A percentile compares a stretch with the other conserved stretches of the same genome.
Conservation (phyloP, 2,329 filamentous ascomycete species). For the Emergomyces orientalis region DNA sequence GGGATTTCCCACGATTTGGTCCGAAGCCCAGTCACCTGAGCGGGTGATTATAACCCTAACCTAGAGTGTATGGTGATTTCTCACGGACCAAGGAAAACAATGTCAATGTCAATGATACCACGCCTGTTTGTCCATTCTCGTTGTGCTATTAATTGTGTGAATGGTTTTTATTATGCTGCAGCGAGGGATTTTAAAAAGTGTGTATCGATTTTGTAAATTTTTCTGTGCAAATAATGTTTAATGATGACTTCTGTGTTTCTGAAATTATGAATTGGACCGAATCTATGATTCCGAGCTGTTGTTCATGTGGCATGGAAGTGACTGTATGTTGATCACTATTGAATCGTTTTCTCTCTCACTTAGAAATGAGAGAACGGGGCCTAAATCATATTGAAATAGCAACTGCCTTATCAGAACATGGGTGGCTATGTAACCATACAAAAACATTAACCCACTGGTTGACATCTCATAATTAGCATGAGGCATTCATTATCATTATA, state of each 20-base stretch:
- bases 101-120: conserved; percentile 1
- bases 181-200: not conserved
- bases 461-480: not conserved
- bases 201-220: not conserved
- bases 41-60: not conserved
- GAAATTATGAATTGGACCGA: not conserved
- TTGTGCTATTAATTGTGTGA: not conserved
- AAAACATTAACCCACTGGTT: not conserved
- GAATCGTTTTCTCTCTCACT: not conserved
- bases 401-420: not conserved
- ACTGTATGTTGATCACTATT: not conserved
- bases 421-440: not conserved
- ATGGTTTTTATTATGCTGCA: not conserved
- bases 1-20: not conserved
- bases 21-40: not conserved
- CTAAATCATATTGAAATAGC: not conserved
- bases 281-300: not conserved
- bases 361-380: not conserved
- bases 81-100: not conserved
- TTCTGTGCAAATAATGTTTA: not conserved
- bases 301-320: not conserved
- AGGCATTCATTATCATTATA: not conserved
- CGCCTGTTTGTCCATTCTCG: not conserved
- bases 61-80: not conserved
- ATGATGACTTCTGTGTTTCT: not conserved